A percentile compares a stretch with the other conserved stretches of the same genome.
phyloP scores from a whole-genome alignment of 441 rosid genomes.

The Mallotus japonicus region DNA sequence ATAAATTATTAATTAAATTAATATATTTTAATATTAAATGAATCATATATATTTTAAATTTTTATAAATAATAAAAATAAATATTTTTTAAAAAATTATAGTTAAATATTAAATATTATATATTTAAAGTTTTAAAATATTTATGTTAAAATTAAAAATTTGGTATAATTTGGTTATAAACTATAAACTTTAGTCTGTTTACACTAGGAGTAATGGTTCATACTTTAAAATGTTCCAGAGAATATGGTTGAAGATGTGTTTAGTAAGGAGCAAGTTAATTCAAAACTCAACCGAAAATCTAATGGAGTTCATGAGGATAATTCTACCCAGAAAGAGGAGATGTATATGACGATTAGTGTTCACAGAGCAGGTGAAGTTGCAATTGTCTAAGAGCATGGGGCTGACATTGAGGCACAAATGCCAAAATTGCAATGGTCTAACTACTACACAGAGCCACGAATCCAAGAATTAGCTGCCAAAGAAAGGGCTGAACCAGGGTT shows the following conservation, averaged over 20 bases:
- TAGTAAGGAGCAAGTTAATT: conserved; percentile 43
- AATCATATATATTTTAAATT: too few species aligned
- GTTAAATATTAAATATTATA: too few species aligned
- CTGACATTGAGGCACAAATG: conserved; percentile 80
- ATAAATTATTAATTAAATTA: too few species aligned
- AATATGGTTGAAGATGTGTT: conserved; percentile 40
- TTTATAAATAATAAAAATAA: too few species aligned
- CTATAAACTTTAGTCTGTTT: too few species aligned
- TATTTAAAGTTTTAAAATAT: too few species aligned
- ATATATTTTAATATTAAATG: too few species aligned
- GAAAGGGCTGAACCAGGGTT: conserved; percentile 79
- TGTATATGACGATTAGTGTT: conserved; percentile 56
- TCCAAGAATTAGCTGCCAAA: conserved; percentile 91
- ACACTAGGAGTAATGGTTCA: too few species aligned
- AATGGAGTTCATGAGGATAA: conserved; percentile 55
- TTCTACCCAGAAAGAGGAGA: conserved; percentile 48
- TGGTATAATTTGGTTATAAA: too few species aligned
- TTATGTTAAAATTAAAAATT: too few species aligned
- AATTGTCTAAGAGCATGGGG: conserved; percentile 83
- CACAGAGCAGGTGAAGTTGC: conserved; percentile 92
- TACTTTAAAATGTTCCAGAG: conserved; percentile 52
- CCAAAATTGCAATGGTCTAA: conserved; percentile 77
- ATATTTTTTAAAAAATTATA: too few species aligned
- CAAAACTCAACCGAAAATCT: conserved; percentile 44
- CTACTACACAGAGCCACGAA: conserved; percentile 85